phyloP scores from a whole-genome alignment of 495 filamentous ascomycete species.

The Talaromyces nanjingensis region DNA sequence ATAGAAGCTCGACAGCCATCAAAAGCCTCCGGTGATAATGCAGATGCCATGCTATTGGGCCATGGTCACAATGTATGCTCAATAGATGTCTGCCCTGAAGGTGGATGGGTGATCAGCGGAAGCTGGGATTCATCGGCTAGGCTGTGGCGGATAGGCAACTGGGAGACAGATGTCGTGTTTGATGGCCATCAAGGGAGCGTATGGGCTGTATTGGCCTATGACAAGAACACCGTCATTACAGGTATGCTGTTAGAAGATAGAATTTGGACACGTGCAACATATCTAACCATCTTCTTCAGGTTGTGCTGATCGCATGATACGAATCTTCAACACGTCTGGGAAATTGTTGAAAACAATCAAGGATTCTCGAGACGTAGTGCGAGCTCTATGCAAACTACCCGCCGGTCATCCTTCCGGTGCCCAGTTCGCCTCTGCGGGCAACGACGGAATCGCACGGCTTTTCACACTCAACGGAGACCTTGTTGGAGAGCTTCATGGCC shows the following conservation, averaged over 20 bases:
- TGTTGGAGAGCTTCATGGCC: conserved; percentile 70
- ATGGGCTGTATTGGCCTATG: conserved; percentile 84
- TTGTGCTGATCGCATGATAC: conserved; percentile 83
- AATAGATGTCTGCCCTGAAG: conserved; percentile 66
- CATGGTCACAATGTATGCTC: conserved; percentile 83
- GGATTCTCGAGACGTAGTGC: conserved; percentile 71
- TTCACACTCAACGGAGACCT: conserved; percentile 72
- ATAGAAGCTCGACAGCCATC: conserved; percentile 79
- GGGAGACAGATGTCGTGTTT: conserved; percentile 65
- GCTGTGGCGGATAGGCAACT: conserved; percentile 68
- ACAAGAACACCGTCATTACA: conserved; percentile 74
- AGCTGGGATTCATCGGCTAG: conserved; percentile 88
- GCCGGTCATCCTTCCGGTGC: conserved; percentile 68
- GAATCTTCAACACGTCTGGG: conserved; percentile 66
- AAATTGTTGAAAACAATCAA: conserved; percentile 59
- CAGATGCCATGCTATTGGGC: conserved; percentile 78
- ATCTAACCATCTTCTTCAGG: conserved; percentile 27
- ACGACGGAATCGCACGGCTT: conserved; percentile 77
- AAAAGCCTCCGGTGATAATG: conserved; percentile 60
- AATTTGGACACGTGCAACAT: neutral
- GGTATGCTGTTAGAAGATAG: conserved; percentile 34
- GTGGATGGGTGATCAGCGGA: conserved; percentile 75
- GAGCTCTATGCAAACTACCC: conserved; percentile 80
- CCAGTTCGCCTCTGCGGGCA: conserved; percentile 82
- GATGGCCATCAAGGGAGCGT: conserved; percentile 74